Evolutionary conservation across 2,329 filamentous ascomycete species (phyloP).

Genomic region (Diaporthe vexans): DNA sequence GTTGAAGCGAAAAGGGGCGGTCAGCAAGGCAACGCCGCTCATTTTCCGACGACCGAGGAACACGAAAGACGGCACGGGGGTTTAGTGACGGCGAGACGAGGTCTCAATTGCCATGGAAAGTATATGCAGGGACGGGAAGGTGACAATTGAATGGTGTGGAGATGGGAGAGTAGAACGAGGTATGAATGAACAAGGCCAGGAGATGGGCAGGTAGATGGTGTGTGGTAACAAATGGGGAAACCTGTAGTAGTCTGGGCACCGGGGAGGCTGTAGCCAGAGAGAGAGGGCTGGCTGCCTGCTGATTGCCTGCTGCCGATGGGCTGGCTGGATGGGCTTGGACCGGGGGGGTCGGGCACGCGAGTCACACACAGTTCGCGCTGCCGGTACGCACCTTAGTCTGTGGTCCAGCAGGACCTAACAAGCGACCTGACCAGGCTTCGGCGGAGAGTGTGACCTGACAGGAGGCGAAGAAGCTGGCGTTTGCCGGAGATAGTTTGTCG

Average conservation of each 20-base stretch:
- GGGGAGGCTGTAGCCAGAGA: constrained; percentile 20
- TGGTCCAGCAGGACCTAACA: constrained; percentile 31
- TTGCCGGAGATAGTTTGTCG: constrained; percentile 29
- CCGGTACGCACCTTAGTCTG: constrained; percentile 32
- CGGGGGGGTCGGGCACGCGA: constrained; percentile 27
- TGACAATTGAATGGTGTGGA: constrained; percentile 34
- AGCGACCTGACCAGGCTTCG: constrained; percentile 18
- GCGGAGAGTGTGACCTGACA: not conserved
- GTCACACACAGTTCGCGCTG: constrained; percentile 32
- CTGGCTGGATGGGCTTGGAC: not conserved
- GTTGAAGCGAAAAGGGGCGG: constrained; percentile 38
- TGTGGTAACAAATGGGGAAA: constrained; percentile 29
- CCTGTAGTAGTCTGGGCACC: constrained; percentile 26
- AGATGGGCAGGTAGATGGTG: constrained; percentile 16
- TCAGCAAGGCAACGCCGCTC: constrained; percentile 40
- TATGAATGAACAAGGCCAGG: constrained; percentile 8
- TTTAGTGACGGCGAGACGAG: constrained; percentile 7
- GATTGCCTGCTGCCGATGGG: constrained; percentile 27
- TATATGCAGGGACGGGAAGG: not conserved
- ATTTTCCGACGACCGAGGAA: constrained; percentile 34
- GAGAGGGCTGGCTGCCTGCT: constrained; percentile 25
- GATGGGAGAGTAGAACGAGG: constrained; percentile 28
- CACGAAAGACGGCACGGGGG: not conserved
- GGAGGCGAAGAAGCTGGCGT: constrained; percentile 31
- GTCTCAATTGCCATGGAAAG: constrained; percentile 27